phyloP scores from a whole-genome alignment of 805 yeast genomes.

The Ogataea chonburiensis region DNA sequence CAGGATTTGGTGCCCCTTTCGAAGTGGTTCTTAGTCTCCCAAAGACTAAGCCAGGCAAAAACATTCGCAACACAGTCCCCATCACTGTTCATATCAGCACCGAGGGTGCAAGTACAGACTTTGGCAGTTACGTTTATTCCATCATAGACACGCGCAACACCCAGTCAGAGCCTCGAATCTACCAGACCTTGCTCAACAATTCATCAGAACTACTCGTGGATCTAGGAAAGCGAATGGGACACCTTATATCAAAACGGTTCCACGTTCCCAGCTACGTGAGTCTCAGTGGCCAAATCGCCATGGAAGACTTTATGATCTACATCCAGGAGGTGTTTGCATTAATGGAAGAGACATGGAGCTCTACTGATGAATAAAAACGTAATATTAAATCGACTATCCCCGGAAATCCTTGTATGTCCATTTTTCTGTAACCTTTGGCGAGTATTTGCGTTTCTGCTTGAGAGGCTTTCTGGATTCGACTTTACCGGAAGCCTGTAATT shows the following conservation, averaged over 20 bases:
- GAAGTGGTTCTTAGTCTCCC: constrained; percentile 26
- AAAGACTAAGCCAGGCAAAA: constrained; percentile 18
- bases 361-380: not conserved
- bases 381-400: constrained; percentile 30
- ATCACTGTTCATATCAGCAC: constrained; percentile 38
- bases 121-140: constrained; percentile 48
- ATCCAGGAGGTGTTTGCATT: constrained; percentile 30
- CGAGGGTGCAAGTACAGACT: constrained; percentile 28
- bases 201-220: constrained; percentile 42
- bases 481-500: constrained; percentile 79
- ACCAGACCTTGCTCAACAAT: constrained; percentile 44
- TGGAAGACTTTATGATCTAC: constrained; percentile 34
- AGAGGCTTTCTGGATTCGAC: constrained; percentile 81
- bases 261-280: constrained; percentile 45
- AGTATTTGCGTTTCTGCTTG: constrained; percentile 61
- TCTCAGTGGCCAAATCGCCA: constrained; percentile 39
- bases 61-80: constrained; percentile 28
- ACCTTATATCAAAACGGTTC: constrained; percentile 40
- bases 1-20: constrained; percentile 29
- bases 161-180: constrained; percentile 27
- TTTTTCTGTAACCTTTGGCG: constrained; percentile 80
- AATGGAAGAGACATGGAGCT: constrained; percentile 28
- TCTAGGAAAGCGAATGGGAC: constrained; percentile 42
- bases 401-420: constrained; percentile 91
- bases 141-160: constrained; percentile 34